These are phyloP conservation scores for Cyanidiococcus yangmingshanensis DNA, from an alignment of 23 red algal genomes.

Conservation along the genomic window DNA sequence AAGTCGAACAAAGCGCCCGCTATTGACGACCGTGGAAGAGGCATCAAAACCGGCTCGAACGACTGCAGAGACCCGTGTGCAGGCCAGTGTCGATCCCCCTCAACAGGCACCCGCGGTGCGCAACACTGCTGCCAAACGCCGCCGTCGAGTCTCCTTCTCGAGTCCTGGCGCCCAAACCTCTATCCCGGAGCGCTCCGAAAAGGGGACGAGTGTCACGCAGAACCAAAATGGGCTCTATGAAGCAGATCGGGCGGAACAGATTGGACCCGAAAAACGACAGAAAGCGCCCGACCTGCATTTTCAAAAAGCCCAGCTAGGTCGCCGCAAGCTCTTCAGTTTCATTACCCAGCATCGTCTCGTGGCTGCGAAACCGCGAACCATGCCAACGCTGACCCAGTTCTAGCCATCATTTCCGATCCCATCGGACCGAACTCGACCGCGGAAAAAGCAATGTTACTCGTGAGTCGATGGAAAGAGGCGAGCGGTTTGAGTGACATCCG, in stretches of 20 bases:
- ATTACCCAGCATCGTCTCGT: background rate
- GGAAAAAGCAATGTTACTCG: too few relatives aligned
- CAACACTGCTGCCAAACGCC: background rate
- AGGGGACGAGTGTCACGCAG: background rate
- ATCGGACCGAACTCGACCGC: too few relatives aligned
- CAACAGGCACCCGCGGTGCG: background rate
- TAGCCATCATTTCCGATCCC: too few relatives aligned
- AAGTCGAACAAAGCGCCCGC: too few relatives aligned
- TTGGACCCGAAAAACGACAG: background rate
- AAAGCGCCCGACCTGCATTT: background rate
- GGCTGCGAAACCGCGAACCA: background rate
- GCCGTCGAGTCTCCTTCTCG: background rate
- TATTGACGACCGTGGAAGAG: too few relatives aligned
- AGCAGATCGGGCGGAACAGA: background rate
- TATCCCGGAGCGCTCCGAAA: background rate
- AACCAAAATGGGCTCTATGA: background rate
- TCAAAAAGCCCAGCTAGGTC: background rate
- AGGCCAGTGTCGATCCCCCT: too few relatives aligned
- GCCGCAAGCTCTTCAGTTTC: background rate
- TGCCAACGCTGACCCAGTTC: background rate
- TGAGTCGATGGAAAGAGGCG: too few relatives aligned
- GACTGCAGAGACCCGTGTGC: too few relatives aligned
- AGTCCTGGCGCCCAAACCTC: background rate
- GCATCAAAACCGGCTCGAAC: too few relatives aligned
- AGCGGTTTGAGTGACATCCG: too few relatives aligned